Evolutionary conservation across 495 filamentous ascomycete genomes (phyloP).

Genomic region (Emericellopsis terricola): DNA sequence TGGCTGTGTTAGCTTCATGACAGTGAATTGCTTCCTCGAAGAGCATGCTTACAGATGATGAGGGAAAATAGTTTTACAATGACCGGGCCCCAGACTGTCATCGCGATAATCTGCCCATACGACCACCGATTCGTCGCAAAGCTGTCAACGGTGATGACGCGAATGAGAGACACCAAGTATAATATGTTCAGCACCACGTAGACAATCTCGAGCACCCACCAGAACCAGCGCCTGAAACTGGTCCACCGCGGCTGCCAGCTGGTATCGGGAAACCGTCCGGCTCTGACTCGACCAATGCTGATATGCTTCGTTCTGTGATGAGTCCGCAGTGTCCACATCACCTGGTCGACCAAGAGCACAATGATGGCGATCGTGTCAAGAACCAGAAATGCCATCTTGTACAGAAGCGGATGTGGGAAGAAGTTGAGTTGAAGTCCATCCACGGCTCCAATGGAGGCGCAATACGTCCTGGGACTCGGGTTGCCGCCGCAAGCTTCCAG

Average conservation of each 20-base stretch:
- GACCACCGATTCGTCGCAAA: slow-evolving; percentile 1
- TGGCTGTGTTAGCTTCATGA: not conserved
- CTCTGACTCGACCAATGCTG: not conserved
- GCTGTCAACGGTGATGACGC: not conserved
- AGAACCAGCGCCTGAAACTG: not conserved
- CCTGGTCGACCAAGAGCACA: not conserved
- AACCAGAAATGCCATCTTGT: slow-evolving; percentile 1
- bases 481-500: slow-evolving; percentile 1
- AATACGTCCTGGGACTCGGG: slow-evolving; percentile 2
- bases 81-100: slow-evolving; percentile 2
- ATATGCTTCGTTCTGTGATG: not conserved
- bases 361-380: not conserved
- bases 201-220: not conserved
- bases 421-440: not conserved
- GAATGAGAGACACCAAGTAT: slow-evolving; percentile 1
- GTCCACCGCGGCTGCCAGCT: not conserved
- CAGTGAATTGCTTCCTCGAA: no score
- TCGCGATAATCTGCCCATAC: slow-evolving; percentile 3
- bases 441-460: slow-evolving; percentile 1
- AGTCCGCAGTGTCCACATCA: slow-evolving; percentile 1
- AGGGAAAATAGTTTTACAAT: slow-evolving; percentile 2
- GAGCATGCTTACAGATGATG: not conserved
- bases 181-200: slow-evolving; percentile 1
- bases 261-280: not conserved
- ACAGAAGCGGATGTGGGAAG: slow-evolving; percentile 1